Evolutionary conservation across 1,284 basidiomycete genomes (phyloP).

Genomic region (Ustilago shanxiensis): DNA sequence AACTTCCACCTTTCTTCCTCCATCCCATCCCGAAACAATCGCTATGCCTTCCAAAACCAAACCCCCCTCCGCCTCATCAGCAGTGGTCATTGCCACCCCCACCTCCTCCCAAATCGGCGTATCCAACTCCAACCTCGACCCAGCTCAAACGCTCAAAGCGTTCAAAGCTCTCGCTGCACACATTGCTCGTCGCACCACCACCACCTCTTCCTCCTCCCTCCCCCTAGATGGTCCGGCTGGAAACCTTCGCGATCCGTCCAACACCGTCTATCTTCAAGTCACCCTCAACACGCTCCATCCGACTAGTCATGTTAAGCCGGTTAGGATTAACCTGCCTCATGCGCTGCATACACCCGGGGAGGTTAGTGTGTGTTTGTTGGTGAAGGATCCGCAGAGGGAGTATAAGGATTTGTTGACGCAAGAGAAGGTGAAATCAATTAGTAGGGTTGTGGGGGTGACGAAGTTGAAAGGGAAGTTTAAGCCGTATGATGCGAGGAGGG

Average conservation of each 20-base stretch:
- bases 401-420: conserved; percentile 91
- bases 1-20: neutral
- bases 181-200: conserved; percentile 18
- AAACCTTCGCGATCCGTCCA: conserved; percentile 45
- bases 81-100: conserved; percentile 29
- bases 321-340: conserved; percentile 72
- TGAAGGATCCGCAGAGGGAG: conserved; percentile 93
- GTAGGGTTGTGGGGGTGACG: conserved; percentile 86
- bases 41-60: conserved; percentile 31
- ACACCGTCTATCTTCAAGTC: conserved; percentile 61
- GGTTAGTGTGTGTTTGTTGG: conserved; percentile 86
- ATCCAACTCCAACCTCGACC: conserved; percentile 47
- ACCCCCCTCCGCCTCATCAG: conserved; percentile 1
- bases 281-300: conserved; percentile 58
- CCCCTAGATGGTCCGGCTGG: conserved; percentile 56
- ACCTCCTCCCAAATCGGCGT: conserved; percentile 29
- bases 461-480: conserved; percentile 70
- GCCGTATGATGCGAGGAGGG: conserved; percentile 85
- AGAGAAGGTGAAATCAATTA: conserved; percentile 86
- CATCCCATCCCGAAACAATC: neutral
- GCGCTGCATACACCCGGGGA: conserved; percentile 84
- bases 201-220: conserved; percentile 25
- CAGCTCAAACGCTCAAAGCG: conserved; percentile 59
- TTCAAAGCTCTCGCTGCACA: conserved; percentile 62
- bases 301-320: conserved; percentile 58